Conservation (phyloP, 441 rosid genomes). For the Aleurites moluccanus region DNA sequence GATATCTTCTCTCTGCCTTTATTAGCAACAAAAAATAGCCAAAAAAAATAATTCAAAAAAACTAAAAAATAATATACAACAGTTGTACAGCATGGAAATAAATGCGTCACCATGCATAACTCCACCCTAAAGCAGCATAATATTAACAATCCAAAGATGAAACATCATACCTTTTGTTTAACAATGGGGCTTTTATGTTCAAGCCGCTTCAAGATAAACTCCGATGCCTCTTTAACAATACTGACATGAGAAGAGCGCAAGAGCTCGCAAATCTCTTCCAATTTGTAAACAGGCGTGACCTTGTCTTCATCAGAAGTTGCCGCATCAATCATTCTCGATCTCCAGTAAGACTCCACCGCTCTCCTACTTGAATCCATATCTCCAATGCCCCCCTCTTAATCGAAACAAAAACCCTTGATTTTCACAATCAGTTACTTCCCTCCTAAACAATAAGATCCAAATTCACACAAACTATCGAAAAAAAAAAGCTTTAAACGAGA, state of each 20-base stretch:
- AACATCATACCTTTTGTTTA: conserved; percentile 74
- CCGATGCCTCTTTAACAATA: conserved; percentile 88
- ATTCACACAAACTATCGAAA: too few species aligned
- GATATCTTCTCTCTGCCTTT: not conserved
- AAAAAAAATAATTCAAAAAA: not conserved
- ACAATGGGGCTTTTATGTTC: conserved; percentile 91
- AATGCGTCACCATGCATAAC: not conserved
- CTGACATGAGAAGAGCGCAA: conserved; percentile 78
- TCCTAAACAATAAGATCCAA: conserved; percentile 10
- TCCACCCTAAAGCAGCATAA: not conserved
- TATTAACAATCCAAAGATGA: not conserved
- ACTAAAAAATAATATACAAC: not conserved
- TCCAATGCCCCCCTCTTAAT: not conserved
- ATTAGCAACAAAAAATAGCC: not conserved
- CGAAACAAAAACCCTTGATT: conserved; percentile 4
- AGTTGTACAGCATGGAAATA: not conserved
- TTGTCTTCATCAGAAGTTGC: conserved; percentile 93
- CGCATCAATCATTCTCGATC: conserved; percentile 88
- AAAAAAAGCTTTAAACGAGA: too few species aligned
- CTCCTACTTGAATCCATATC: conserved; percentile 97
- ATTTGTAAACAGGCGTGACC: conserved; percentile 88
- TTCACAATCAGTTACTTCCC: not conserved
- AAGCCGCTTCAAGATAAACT: conserved; percentile 76
- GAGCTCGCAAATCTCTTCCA: conserved; percentile 94
- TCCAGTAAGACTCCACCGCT: conserved; percentile 98